Evolutionary conservation across 108 stramenopile species (phyloP), one percentile per base, ranked within the genome.

Genomic region (Pseudonitzschia multiseries): DNA sequence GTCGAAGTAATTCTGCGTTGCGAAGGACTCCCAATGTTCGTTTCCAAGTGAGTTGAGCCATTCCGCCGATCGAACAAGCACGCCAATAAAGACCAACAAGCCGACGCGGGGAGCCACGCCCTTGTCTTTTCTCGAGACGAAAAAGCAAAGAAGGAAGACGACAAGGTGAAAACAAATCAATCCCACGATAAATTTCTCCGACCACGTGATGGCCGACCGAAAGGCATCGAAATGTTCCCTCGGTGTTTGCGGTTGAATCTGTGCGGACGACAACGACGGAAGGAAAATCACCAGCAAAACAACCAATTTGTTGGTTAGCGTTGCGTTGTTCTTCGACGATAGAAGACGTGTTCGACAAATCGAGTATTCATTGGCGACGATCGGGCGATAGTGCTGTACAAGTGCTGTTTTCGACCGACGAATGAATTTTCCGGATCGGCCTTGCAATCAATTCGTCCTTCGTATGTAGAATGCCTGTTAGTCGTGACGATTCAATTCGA

Each of bases 1-100:
- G 68, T 96, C 96, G 83, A 96, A 96, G 78, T 96, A 96, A 60
- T 96, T 92, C 77, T 96, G 96, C 6, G 90, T 92, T 43, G 88
- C 82, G 69, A 92, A 90, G 40, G 81, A 17, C 36, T 86, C 67
- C 93, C 93, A 96, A 46, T 90, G 75, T 27, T 70, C 69, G 18
- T 73, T 72, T 0, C 82, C 88, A 33, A 74, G 57, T 18, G 26
- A 41, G 69, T 96, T 96, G 15, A 93, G 31, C 26, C 73, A 70
- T 78, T 96, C 93, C 29, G 93, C 87, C 8, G 76, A 68, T 28
- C 89, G 79, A 20, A 95, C 91, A 21, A 93, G 33, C 22, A 79
- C 74, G 27, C 61, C 84, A 59, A 95, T 79, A 17, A 89, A 69
- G 10, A 91, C 61, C 85, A 96, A 84, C 46, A 95, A 53, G 59